These are phyloP conservation scores for Byssothecium circinans DNA, from an alignment of 2,329 filamentous ascomycete genomes.

Conservation along the genomic window DNA sequence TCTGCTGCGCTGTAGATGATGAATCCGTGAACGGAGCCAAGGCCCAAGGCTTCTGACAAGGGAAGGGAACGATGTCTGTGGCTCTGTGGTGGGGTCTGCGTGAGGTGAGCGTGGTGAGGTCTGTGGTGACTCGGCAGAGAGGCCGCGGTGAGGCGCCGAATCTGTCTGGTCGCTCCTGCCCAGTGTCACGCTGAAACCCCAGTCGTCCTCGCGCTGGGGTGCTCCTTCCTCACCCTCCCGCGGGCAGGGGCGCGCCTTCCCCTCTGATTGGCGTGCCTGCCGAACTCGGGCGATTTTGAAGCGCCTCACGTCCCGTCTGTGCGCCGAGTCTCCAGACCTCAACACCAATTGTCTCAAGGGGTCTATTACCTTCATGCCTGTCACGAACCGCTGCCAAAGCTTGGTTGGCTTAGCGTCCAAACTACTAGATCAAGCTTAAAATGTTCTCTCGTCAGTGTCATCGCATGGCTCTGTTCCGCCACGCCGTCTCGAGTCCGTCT, in stretches of 20 bases:
- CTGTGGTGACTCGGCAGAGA: no score
- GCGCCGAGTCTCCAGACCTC: conserved; percentile 24
- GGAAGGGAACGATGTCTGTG: no score
- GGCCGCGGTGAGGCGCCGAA: no score
- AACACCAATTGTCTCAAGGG: conserved; percentile 46
- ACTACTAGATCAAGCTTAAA: conserved; percentile 23
- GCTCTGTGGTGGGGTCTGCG: background rate
- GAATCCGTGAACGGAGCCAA: no score
- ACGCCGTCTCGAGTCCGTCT: conserved; percentile 37
- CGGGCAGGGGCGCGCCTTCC: no score
- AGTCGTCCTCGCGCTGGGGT: background rate
- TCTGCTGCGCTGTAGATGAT: no score
- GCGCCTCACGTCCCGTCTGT: conserved; percentile 27
- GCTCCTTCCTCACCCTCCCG: no score
- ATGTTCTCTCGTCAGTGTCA: conserved; percentile 18
- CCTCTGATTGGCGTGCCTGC: conserved; percentile 10
- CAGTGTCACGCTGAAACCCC: conserved; percentile 9
- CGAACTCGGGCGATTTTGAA: conserved; percentile 11
- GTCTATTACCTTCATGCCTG: conserved; percentile 30
- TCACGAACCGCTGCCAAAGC: conserved; percentile 18
- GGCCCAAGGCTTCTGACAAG: background rate
- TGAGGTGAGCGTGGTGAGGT: no score
- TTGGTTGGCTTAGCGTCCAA: conserved; percentile 26
- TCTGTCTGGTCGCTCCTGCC: no score
- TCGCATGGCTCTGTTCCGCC: conserved; percentile 33